These are phyloP conservation scores for Aspergillus leporis DNA, from an alignment of 495 filamentous ascomycete genomes.

Conservation along the genomic window DNA sequence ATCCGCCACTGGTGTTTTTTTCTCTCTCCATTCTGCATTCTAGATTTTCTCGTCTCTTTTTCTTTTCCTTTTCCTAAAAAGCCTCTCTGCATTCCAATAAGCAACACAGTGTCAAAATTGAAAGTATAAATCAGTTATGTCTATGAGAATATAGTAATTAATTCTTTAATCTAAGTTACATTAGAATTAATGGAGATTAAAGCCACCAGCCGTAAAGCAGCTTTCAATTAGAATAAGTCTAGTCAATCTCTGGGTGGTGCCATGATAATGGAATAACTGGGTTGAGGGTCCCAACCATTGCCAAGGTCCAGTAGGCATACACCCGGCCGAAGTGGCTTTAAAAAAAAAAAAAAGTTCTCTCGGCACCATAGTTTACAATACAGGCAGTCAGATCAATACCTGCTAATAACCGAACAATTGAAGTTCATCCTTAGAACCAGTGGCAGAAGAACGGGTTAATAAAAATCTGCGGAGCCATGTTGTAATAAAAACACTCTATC, in stretches of 20 bases:
- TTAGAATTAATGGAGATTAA: neutral
- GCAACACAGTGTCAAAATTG: neutral
- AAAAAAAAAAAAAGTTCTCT: neutral
- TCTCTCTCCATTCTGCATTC: neutral
- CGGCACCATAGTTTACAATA: neutral
- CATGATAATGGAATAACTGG: no score
- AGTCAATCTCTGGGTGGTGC: no score
- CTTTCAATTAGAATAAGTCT: no score
- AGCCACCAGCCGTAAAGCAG: neutral
- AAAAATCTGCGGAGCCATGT: neutral
- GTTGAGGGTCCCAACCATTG: no score
- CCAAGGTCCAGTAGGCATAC: neutral
- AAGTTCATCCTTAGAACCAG: neutral
- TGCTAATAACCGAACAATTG: neutral
- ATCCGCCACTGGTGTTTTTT: neutral
- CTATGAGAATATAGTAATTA: neutral
- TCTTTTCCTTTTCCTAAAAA: slow-evolving; percentile 5
- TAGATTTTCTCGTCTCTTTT: slow-evolving; percentile 1
- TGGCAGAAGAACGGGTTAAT: neutral
- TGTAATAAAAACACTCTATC: no score
- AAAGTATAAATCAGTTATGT: neutral
- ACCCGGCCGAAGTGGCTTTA: neutral
- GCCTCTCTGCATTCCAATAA: neutral
- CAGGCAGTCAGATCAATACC: neutral
- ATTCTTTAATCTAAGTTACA: neutral